Percentiles rank a stretch among this genome's conserved stretches.
phyloP scores from a whole-genome alignment of 2,329 filamentous ascomycete species.

The Talaromyces sp. region DNA sequence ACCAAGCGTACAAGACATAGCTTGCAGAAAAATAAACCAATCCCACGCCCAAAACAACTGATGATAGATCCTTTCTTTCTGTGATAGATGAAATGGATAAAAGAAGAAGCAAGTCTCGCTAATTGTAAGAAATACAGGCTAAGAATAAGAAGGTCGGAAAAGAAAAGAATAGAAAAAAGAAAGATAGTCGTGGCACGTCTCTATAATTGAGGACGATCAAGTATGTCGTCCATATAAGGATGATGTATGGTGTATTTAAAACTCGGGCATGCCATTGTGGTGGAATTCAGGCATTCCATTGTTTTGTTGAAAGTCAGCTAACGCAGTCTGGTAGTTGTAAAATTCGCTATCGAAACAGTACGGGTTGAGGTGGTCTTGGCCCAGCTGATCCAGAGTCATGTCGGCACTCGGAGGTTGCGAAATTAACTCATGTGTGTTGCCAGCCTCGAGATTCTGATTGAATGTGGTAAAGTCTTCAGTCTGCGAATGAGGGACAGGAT shows the following conservation, averaged over 20 bases:
- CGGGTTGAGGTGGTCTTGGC: conserved; percentile 11
- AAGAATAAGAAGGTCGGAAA: conserved; percentile 1
- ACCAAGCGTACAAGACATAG: conserved; percentile 1
- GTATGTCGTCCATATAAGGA: conserved; percentile 5
- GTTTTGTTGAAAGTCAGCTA: conserved; percentile 9
- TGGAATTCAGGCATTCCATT: conserved; percentile 7
- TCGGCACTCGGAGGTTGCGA: conserved; percentile 14
- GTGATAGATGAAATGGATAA: conserved; percentile 2
- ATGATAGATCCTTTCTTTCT: conserved; percentile 2
- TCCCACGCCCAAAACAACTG: background rate
- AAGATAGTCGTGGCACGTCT: conserved; percentile 13
- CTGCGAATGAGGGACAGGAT: conserved; percentile 4
- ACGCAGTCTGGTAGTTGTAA: conserved; percentile 5
- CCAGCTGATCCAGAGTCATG: conserved; percentile 17
- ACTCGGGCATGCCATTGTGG: background rate
- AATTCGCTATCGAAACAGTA: conserved; percentile 19
- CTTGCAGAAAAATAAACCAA: conserved; percentile 1
- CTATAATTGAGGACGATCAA: background rate
- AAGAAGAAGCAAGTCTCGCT: conserved; percentile 4
- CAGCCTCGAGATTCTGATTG: conserved; percentile 4
- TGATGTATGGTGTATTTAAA: conserved; percentile 2
- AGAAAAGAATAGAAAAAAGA: background rate
- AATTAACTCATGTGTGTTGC: background rate
- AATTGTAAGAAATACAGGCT: conserved; percentile 15
- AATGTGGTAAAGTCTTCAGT: conserved; percentile 13